A percentile compares a stretch with the other conserved stretches of the same genome.
Evolutionary conservation across 2,329 filamentous ascomycete genomes (phyloP).

Genomic region (Arthrobotrys sinensis): DNA sequence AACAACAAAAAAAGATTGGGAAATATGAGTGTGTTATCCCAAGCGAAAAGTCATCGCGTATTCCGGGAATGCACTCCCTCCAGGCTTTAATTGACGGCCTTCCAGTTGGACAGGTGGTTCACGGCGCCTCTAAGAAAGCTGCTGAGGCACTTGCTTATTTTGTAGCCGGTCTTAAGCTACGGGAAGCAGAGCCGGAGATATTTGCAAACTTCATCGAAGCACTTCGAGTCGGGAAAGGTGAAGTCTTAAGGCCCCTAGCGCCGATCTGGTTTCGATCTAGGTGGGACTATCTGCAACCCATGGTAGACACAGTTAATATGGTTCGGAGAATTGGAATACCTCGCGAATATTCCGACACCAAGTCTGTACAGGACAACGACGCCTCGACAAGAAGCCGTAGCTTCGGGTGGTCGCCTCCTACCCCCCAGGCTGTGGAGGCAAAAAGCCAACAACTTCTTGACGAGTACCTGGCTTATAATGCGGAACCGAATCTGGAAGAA

Average conservation of each 20-base stretch:
- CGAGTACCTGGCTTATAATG: conserved; percentile 62
- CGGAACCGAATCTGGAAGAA: conserved; percentile 62
- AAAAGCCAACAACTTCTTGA: conserved; percentile 62
- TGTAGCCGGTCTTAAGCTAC: conserved; percentile 66
- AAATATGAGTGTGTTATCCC: conserved; percentile 61
- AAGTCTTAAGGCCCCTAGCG: conserved; percentile 65
- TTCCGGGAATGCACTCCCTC: conserved; percentile 28
- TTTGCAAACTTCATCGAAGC: conserved; percentile 66
- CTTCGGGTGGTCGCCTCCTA: conserved; percentile 60
- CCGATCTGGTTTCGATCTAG: conserved; percentile 65
- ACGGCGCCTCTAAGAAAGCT: conserved; percentile 66
- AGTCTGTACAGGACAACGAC: not conserved
- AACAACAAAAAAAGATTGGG: conserved; percentile 57
- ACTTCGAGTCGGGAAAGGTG: conserved; percentile 65
- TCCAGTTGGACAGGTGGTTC: conserved; percentile 36
- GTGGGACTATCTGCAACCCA: conserved; percentile 65
- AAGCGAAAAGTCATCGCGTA: not conserved
- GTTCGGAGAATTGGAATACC: conserved; percentile 66
- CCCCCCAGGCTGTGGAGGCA: conserved; percentile 11
- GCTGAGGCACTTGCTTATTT: conserved; percentile 66
- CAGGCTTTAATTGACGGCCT: conserved; percentile 21
- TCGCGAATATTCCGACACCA: conserved; percentile 62
- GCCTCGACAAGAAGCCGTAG: conserved; percentile 13
- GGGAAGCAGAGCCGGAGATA: conserved; percentile 65
- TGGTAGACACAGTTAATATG: conserved; percentile 66